Percentiles rank a stretch among this genome's conserved stretches.
phyloP scores from a whole-genome alignment of 345 rosid species.

The Syzygium grande region DNA sequence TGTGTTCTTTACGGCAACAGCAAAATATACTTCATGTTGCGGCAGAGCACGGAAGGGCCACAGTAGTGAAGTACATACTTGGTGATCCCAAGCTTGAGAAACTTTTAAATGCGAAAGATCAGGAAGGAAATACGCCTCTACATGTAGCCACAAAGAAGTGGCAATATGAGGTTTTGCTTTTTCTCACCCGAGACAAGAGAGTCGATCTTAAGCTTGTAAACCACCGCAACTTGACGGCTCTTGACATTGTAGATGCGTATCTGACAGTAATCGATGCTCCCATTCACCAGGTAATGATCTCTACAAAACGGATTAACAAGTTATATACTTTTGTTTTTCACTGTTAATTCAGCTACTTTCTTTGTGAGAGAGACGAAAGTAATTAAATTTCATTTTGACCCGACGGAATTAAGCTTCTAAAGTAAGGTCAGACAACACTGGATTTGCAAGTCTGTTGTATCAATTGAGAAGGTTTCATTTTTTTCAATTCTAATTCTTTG shows the following conservation, averaged over 20 bases:
- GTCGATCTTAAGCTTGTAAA: neutral
- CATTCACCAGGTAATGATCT: neutral
- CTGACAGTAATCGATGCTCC: neutral
- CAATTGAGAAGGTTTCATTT: neutral
- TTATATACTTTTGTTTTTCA: neutral
- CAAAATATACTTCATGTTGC: neutral
- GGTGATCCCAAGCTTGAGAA: neutral
- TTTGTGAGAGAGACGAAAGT: neutral
- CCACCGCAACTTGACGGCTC: neutral
- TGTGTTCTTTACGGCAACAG: neutral
- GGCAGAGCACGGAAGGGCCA: neutral
- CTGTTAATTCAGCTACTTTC: neutral
- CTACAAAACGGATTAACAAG: neutral
- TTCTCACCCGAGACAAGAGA: neutral
- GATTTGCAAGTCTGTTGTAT: neutral
- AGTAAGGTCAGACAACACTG: too few species aligned
- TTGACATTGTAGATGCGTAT: neutral
- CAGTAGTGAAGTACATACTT: neutral
- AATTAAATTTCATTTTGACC: too few species aligned
- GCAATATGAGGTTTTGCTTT: neutral
- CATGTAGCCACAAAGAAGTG: neutral
- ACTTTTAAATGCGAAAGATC: neutral
- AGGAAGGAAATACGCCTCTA: neutral
- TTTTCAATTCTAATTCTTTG: neutral
- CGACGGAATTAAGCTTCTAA: too few species aligned